Conservation (phyloP, 1,139 yeast species). For the Hemisphaericaspora subhashii region DNA sequence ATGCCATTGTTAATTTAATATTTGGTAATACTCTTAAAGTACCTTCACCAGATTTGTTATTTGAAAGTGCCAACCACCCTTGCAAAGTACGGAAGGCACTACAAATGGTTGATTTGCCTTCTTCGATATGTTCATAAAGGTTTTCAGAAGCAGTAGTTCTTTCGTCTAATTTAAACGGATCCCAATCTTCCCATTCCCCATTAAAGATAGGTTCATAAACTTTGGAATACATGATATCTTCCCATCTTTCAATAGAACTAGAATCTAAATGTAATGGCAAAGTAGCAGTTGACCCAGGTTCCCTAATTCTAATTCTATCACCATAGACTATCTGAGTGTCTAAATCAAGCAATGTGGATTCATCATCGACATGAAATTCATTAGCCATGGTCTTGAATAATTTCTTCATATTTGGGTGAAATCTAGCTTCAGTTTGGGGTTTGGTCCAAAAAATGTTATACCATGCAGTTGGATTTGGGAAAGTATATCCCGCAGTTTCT, state of each 20-base stretch:
- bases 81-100: conserved; percentile 46
- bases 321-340: conserved; percentile 36
- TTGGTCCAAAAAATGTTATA: conserved; percentile 42
- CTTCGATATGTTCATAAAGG: conserved; percentile 26
- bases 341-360: conserved; percentile 25
- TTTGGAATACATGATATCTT: conserved; percentile 31
- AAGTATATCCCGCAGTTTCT: conserved; percentile 28
- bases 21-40: conserved; percentile 43
- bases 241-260: conserved; percentile 45
- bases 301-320: conserved; percentile 41
- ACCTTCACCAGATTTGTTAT: conserved; percentile 41
- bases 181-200: conserved; percentile 50
- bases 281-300: conserved; percentile 37
- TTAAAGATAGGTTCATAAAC: conserved; percentile 40
- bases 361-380: conserved; percentile 32
- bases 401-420: conserved; percentile 36
- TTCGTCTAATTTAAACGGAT: conserved; percentile 40
- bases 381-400: conserved; percentile 30
- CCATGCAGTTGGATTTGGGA: conserved; percentile 33
- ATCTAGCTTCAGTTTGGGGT: conserved; percentile 42
- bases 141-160: conserved; percentile 36
- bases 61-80: conserved; percentile 47
- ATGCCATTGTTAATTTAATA: conserved; percentile 38
- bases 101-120: conserved; percentile 30
- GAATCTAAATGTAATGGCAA: conserved; percentile 48